These are phyloP conservation scores for Fusarium pseudonygamai DNA, from an alignment of 2,329 filamentous ascomycete species.

Conservation along the genomic window DNA sequence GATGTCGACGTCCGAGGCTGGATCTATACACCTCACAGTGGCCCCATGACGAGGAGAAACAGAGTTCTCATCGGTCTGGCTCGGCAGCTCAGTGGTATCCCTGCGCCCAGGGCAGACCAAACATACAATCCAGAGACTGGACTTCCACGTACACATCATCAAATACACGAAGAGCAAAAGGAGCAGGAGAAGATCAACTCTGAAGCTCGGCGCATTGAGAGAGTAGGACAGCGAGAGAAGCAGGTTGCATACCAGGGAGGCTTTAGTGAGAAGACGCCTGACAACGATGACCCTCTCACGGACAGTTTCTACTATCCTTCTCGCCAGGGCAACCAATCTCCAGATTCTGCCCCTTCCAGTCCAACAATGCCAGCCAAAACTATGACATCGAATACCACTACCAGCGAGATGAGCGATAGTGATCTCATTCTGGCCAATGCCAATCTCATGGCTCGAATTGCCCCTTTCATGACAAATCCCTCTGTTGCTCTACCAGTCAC, in stretches of 20 bases:
- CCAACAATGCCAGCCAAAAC: conserved; percentile 54
- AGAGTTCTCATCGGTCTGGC: conserved; percentile 87
- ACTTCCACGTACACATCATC: conserved; percentile 37
- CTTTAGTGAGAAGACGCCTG: conserved; percentile 74
- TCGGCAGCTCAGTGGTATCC: conserved; percentile 86
- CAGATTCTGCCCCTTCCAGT: conserved; percentile 55
- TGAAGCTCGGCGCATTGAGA: conserved; percentile 81
- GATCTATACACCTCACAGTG: conserved; percentile 88
- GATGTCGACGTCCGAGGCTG: conserved; percentile 96
- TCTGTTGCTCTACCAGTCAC: conserved; percentile 82
- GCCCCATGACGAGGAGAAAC: conserved; percentile 87
- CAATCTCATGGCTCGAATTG: conserved; percentile 86
- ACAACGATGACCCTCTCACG: conserved; percentile 51
- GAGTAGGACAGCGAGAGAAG: conserved; percentile 75
- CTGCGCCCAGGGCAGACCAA: conserved; percentile 66
- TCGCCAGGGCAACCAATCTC: conserved; percentile 48
- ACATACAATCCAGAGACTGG: conserved; percentile 32
- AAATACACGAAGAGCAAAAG: conserved; percentile 56
- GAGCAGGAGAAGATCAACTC: conserved; percentile 74
- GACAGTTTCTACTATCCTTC: conserved; percentile 45
- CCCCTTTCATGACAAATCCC: conserved; percentile 89
- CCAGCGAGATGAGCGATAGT: conserved; percentile 73
- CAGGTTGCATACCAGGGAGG: conserved; percentile 74
- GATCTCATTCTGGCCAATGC: conserved; percentile 84
- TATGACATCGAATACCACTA: conserved; percentile 41